These are phyloP conservation scores for Carex parvula DNA, from an alignment of 176 grass and related monocot species.

Conservation along the genomic window DNA sequence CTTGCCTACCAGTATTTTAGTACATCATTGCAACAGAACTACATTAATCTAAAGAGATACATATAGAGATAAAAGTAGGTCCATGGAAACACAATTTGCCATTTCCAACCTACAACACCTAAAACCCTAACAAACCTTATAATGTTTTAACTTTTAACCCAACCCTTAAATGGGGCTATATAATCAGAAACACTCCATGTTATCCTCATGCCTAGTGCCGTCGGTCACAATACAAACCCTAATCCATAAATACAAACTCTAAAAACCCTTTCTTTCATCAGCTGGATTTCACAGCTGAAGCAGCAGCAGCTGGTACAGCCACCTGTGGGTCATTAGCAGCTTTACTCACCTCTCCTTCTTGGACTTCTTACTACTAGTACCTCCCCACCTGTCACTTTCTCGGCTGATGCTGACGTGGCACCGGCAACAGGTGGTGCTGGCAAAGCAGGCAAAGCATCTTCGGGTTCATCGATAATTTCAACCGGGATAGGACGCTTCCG, in stretches of 20 bases:
- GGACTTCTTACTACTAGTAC: conserved; percentile 14
- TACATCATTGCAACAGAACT: conserved; percentile 24
- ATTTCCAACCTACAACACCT: conserved; percentile 21
- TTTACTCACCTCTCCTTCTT: conserved; percentile 23
- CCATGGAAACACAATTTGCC: conserved; percentile 13
- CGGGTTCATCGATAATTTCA: conserved; percentile 27
- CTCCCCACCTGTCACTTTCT: background rate
- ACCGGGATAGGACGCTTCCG: conserved; percentile 49
- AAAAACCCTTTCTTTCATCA: conserved; percentile 9
- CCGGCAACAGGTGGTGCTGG: background rate
- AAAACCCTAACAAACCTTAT: conserved; percentile 28
- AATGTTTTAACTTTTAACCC: conserved; percentile 18
- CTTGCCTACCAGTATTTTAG: background rate
- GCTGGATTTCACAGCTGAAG: conserved; percentile 21
- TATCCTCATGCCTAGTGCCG: background rate
- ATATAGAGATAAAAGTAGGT: conserved; percentile 13
- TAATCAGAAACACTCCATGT: conserved; percentile 21
- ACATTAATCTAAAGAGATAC: conserved; percentile 14
- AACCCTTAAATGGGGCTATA: conserved; percentile 20
- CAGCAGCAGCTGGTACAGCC: background rate
- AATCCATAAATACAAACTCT: conserved; percentile 23
- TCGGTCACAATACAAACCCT: conserved; percentile 28
- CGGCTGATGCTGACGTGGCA: background rate
- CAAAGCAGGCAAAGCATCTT: conserved; percentile 1
- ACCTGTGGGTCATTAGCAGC: conserved; percentile 16